Evolutionary conservation across 495 filamentous ascomycete genomes (phyloP).

Genomic region (Penicillium salamii): DNA sequence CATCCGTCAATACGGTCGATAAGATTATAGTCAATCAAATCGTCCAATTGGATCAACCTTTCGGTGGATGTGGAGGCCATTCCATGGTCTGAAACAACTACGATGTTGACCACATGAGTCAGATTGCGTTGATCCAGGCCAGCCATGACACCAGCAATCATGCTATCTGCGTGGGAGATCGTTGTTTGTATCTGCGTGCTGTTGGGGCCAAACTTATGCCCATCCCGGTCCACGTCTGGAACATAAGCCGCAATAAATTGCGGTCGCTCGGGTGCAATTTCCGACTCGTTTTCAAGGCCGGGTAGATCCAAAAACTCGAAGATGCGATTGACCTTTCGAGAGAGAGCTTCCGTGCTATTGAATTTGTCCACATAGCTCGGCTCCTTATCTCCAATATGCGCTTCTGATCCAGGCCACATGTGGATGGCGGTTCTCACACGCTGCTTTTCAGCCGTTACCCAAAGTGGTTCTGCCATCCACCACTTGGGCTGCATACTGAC

Average conservation of each 20-base stretch:
- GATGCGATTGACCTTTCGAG: constrained; percentile 72
- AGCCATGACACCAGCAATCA: constrained; percentile 72
- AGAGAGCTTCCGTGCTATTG: constrained; percentile 71
- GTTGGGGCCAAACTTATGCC: constrained; percentile 88
- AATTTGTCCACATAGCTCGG: constrained; percentile 79
- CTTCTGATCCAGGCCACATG: constrained; percentile 98
- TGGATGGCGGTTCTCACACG: constrained; percentile 78
- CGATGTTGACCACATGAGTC: constrained; percentile 87
- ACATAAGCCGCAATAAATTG: constrained; percentile 94
- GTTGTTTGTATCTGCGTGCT: constrained; percentile 80
- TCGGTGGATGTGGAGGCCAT: constrained; percentile 88
- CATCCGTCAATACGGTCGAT: constrained; percentile 90
- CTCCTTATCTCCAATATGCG: constrained; percentile 60
- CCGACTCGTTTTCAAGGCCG: constrained; percentile 52
- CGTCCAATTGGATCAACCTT: constrained; percentile 90
- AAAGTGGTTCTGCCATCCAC: constrained; percentile 93
- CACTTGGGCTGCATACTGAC: constrained; percentile 77
- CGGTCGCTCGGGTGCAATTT: constrained; percentile 51
- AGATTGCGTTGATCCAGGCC: constrained; percentile 80
- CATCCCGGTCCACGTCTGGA: constrained; percentile 81
- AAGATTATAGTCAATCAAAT: constrained; percentile 69
- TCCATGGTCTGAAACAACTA: constrained; percentile 96
- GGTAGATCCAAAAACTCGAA: constrained; percentile 80
- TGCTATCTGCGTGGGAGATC: constrained; percentile 71
- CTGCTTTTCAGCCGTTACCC: constrained; percentile 83